Evolutionary conservation across 768 basidiomycete species (phyloP), one percentile per base, ranked within the genome.

Genomic region (Coprinopsis marcescibilis): DNA sequence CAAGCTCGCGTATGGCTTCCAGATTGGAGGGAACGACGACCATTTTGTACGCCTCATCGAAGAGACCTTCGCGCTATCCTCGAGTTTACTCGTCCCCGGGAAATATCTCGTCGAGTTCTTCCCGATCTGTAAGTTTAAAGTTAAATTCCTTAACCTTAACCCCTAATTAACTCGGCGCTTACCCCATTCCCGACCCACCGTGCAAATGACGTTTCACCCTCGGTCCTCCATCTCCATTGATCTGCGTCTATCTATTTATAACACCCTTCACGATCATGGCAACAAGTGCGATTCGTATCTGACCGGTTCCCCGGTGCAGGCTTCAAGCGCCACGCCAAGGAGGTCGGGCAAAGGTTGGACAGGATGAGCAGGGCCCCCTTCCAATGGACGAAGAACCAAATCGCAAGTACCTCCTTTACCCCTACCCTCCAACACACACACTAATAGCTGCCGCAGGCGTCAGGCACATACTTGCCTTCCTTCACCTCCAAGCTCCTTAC

Each of bases 231-330:
- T n/a, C n/a, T n/a, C n/a, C n/a, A n/a, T n/a, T n/a, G n/a, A n/a
- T n/a, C n/a, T n/a, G n/a, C n/a, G n/a, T n/a, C n/a, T n/a, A n/a
- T n/a, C n/a, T n/a, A n/a, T n/a, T n/a, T n/a, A n/a, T n/a, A n/a
- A n/a, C n/a, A n/a, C n/a, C n/a, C n/a, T n/a, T n/a, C n/a, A n/a
- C n/a, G n/a, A n/a, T n/a, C n/a, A n/a, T n/a, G n/a, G n/a, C n/a
- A n/a, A n/a, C n/a, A n/a, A 73, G 71, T 71, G 41, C 57, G 65
- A 25, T 65, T 60, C 50, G 17, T 73, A 1, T 73, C 73, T 0
- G 54, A 56, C 0, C 73, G 73, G 72, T 62, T 75, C 43, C 71
- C 73, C 17, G 66, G 71, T 3, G 67, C 65, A 30, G 59, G 53
- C 1, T 75, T 72, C 60, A 72, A 74, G 51, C 57, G 57, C 13